Conservation (phyloP, 441 rosid species). For the Pelargonium myrrhifolium region DNA sequence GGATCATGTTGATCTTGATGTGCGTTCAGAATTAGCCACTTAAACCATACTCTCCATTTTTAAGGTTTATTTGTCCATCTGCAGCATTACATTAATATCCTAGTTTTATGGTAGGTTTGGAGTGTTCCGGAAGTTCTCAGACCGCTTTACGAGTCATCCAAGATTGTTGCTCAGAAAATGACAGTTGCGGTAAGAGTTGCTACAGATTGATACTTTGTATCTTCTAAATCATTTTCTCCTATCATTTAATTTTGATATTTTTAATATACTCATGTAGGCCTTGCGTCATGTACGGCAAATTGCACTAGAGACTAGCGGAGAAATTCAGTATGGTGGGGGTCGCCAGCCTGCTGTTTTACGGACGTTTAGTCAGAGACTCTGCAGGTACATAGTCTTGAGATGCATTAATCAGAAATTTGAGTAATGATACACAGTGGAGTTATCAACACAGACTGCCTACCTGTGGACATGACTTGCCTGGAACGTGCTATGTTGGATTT, state of each 20-base stretch:
- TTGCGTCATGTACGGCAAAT: constrained; percentile 71
- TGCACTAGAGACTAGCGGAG: constrained; percentile 95
- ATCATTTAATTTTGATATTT: constrained; percentile 38
- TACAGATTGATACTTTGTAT: neutral
- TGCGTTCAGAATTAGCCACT: constrained; percentile 33
- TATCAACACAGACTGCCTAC: too few species aligned
- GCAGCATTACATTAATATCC: constrained; percentile 25
- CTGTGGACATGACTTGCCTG: neutral
- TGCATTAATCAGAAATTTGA: neutral
- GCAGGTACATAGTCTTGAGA: constrained; percentile 46
- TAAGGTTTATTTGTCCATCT: constrained; percentile 7
- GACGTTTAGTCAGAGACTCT: constrained; percentile 87
- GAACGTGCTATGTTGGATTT: neutral
- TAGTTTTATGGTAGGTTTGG: constrained; percentile 63
- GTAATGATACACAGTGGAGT: neutral
- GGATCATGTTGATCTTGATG: constrained; percentile 88
- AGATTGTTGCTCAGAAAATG: constrained; percentile 84
- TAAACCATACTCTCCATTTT: neutral
- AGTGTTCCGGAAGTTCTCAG: constrained; percentile 97
- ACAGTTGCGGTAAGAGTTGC: constrained; percentile 69
- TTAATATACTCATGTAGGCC: constrained; percentile 39
- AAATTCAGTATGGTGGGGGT: constrained; percentile 81
- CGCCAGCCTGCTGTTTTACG: constrained; percentile 90
- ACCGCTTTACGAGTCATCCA: constrained; percentile 86
- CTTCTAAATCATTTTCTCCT: constrained; percentile 15